A percentile compares a stretch with the other conserved stretches of the same genome.
Conservation (phyloP, 257 asterid species). For the Paraleonurus japonicus region DNA sequence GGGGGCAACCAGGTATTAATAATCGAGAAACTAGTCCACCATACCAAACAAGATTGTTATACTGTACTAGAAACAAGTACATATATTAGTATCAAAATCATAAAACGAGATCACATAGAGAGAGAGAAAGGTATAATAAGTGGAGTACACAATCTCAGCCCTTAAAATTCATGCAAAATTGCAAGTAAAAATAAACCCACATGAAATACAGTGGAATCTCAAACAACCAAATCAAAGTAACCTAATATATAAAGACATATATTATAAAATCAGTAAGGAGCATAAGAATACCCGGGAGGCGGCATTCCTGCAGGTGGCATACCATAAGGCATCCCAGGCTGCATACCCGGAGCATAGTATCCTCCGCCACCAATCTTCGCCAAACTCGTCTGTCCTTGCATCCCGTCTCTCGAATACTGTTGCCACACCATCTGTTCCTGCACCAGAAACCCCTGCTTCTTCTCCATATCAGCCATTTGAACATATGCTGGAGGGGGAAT, state of each 20-base stretch:
- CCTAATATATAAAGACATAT: conserved; percentile 24
- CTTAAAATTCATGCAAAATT: conserved; percentile 37
- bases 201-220: conserved; percentile 38
- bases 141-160: conserved; percentile 29
- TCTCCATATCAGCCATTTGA: conserved; percentile 88
- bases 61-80: conserved; percentile 14
- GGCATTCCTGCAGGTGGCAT: conserved; percentile 70
- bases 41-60: not conserved
- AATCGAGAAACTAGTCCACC: not conserved
- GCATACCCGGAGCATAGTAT: conserved; percentile 57
- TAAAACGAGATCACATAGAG: conserved; percentile 29
- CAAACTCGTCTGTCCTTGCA: conserved; percentile 83
- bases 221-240: conserved; percentile 22
- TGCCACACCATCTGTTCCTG: conserved; percentile 92
- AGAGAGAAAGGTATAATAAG: conserved; percentile 22
- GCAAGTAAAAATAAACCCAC: conserved; percentile 33
- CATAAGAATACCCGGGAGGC: conserved; percentile 57
- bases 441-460: conserved; percentile 61
- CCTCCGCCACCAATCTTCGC: conserved; percentile 60
- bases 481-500: conserved; percentile 81
- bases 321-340: conserved; percentile 64
- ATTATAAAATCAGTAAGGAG: conserved; percentile 43
- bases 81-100: conserved; percentile 22
- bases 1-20: not conserved
- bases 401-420: conserved; percentile 73